Conservation (phyloP, 345 rosid genomes). For the Brassica incana region DNA sequence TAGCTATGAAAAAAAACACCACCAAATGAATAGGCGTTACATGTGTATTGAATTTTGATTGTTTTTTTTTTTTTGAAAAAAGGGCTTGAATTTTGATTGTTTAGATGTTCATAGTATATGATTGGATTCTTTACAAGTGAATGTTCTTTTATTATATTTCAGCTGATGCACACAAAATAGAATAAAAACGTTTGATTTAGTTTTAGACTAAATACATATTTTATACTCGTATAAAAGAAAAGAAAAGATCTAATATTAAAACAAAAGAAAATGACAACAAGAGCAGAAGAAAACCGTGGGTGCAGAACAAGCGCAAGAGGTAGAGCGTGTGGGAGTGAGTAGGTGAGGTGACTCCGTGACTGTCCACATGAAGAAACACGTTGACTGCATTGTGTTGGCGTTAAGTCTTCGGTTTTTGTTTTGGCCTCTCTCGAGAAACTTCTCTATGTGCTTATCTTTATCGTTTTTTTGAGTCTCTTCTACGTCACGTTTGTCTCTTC, state of each 20-base stretch:
- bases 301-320: neutral
- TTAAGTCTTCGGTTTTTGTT: neutral
- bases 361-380: neutral
- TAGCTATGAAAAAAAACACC: constrained; percentile 43
- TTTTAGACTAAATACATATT: too few species aligned
- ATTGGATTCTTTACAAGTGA: too few species aligned
- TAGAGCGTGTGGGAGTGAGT: neutral
- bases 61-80: too few species aligned
- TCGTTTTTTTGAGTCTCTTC: neutral
- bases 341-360: neutral
- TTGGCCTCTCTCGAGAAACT: neutral
- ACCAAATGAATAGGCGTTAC: constrained; percentile 44
- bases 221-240: too few species aligned
- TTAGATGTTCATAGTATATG: too few species aligned
- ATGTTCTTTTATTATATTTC: too few species aligned
- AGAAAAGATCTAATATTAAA: too few species aligned
- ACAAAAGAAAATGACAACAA: neutral
- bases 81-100: too few species aligned
- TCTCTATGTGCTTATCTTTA: neutral
- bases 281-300: neutral
- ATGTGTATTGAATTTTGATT: neutral
- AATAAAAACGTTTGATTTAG: too few species aligned
- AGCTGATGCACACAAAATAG: too few species aligned
- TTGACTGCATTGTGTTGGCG: neutral
- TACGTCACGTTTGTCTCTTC: neutral